Evolutionary conservation across 305 asterid species (phyloP).

Genomic region (Coffea humblotiana): DNA sequence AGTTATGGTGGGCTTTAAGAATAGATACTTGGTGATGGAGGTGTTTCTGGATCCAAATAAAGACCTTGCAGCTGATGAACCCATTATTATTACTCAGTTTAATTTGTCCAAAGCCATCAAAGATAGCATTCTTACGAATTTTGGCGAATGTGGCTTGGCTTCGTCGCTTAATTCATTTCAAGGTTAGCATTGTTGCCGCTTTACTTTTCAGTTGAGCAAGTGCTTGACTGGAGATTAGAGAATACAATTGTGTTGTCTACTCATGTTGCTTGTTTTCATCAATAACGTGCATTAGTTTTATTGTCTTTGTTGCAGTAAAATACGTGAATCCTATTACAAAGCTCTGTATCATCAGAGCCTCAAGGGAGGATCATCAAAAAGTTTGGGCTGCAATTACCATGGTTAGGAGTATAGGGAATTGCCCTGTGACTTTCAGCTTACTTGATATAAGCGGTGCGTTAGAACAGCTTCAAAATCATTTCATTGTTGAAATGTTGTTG

Average conservation of each 20-base stretch:
- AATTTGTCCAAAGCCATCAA: conserved; percentile 63
- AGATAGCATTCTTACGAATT: conserved; percentile 67
- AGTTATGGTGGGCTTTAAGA: conserved; percentile 86
- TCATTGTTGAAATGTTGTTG: not conserved
- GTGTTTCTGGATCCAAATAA: conserved; percentile 78
- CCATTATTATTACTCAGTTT: conserved; percentile 60
- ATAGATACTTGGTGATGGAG: conserved; percentile 84
- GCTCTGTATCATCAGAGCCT: conserved; percentile 69
- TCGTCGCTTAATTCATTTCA: conserved; percentile 62
- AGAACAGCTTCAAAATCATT: not conserved
- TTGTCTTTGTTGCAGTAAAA: conserved; percentile 53
- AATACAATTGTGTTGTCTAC: not conserved
- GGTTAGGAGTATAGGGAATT: conserved; percentile 70
- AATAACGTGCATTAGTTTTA: not conserved
- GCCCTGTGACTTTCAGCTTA: conserved; percentile 77
- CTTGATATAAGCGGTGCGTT: conserved; percentile 80
- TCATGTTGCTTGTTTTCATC: not conserved
- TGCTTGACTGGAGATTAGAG: not conserved
- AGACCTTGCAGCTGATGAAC: conserved; percentile 53
- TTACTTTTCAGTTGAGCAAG: not conserved
- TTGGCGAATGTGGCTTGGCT: conserved; percentile 92
- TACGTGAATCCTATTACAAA: conserved; percentile 87
- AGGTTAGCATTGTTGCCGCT: conserved; percentile 41
- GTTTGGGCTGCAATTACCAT: conserved; percentile 81
- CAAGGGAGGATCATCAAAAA: conserved; percentile 66